These are phyloP conservation scores for Boletus speciosus DNA, from an alignment of 768 basidiomycete species.

Conservation along the genomic window DNA sequence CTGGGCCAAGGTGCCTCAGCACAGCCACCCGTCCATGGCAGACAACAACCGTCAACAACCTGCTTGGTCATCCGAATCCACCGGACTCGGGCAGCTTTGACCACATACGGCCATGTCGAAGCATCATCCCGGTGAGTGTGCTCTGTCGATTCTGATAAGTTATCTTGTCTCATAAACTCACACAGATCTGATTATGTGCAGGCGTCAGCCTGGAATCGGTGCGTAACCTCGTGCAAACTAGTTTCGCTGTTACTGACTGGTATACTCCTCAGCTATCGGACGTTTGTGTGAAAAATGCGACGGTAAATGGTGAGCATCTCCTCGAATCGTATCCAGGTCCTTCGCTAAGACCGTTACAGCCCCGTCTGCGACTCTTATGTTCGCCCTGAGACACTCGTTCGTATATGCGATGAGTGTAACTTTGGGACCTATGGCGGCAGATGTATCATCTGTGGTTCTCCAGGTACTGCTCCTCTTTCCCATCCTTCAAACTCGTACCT, in stretches of 20 bases:
- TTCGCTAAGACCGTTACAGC: constrained; percentile 39
- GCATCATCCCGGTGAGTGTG: constrained; percentile 73
- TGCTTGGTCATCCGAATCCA: neutral
- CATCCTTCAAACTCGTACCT: neutral
- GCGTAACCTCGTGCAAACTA: constrained; percentile 23
- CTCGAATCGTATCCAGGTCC: neutral
- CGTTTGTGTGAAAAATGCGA: constrained; percentile 99
- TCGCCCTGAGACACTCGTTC: constrained; percentile 93
- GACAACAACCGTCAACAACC: constrained; percentile 14
- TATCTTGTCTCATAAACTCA: neutral
- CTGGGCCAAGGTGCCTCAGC: neutral
- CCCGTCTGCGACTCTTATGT: constrained; percentile 99
- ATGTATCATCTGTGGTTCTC: constrained; percentile 96
- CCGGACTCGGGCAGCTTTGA: neutral
- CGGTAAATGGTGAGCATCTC: constrained; percentile 84
- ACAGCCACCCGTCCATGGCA: constrained; percentile 12
- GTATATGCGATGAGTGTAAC: constrained; percentile 99
- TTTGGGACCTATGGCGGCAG: constrained; percentile 97
- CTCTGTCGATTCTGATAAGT: neutral
- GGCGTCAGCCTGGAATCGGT: constrained; percentile 97
- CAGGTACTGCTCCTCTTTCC: constrained; percentile 52
- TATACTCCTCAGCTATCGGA: constrained; percentile 70
- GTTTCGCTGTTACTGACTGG: constrained; percentile 6
- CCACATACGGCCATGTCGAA: constrained; percentile 64
- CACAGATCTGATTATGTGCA: constrained; percentile 95